Evolutionary conservation across 306 rosid genomes (phyloP).

Genomic region (Prunus kanzakura): DNA sequence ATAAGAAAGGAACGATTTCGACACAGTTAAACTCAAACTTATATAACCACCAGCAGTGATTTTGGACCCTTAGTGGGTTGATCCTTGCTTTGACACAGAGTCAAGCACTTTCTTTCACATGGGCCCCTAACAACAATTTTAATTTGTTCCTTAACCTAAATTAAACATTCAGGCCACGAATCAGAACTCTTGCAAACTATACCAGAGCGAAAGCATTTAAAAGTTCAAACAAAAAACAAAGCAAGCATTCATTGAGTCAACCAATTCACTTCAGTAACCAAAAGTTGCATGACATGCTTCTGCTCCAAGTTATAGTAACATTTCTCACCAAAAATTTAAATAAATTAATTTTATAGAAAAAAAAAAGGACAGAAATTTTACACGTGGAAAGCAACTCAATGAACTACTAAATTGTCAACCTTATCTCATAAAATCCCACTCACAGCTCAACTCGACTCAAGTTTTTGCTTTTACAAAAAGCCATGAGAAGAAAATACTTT

Average conservation of each 20-base stretch:
- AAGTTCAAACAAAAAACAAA: background rate
- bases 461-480: background rate
- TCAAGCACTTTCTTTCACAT: constrained; percentile 4
- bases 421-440: background rate
- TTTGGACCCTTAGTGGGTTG: background rate
- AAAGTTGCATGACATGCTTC: background rate
- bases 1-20: constrained; percentile 6
- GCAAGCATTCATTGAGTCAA: background rate
- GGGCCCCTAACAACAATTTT: background rate
- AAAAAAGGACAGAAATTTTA: background rate
- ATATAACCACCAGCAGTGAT: background rate
- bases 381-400: background rate
- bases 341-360: background rate
- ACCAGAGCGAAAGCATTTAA: background rate
- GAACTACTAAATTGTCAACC: background rate
- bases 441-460: background rate
- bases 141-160: background rate
- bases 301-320: background rate
- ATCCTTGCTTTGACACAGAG: background rate
- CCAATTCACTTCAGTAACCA: background rate
- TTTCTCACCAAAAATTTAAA: background rate
- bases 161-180: background rate
- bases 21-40: constrained; percentile 3
- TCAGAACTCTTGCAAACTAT: background rate
- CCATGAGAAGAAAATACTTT: background rate